Conservation (phyloP, 2,329 filamentous ascomycete genomes). For the Ophiostoma sp. region DNA sequence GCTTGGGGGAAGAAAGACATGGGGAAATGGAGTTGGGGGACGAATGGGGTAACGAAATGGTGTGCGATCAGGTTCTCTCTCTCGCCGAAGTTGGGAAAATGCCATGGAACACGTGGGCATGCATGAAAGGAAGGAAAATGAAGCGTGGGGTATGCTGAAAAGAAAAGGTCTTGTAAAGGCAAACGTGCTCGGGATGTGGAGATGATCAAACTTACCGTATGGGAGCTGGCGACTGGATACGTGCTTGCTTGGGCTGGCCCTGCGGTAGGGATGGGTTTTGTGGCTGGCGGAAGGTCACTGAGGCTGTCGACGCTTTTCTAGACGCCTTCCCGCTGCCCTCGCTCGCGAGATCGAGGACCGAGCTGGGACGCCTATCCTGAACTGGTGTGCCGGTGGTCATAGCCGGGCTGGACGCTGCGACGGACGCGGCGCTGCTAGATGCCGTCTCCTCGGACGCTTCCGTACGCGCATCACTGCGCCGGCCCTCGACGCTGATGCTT, state of each 20-base stretch:
- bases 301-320: conserved; percentile 50
- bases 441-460: conserved; percentile 18
- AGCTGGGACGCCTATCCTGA: conserved; percentile 5
- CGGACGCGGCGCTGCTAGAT: conserved; percentile 21
- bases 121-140: background rate
- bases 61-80: background rate
- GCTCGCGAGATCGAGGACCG: conserved; percentile 38
- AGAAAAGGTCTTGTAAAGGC: background rate
- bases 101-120: conserved; percentile 1
- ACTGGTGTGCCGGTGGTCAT: background rate
- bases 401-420: background rate
- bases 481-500: conserved; percentile 6
- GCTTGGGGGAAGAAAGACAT: conserved; percentile 2
- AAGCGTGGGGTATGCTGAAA: background rate
- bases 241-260: conserved; percentile 47
- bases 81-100: background rate
- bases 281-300: conserved; percentile 49
- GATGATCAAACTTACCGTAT: conserved; percentile 45
- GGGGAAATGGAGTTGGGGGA: conserved; percentile 1
- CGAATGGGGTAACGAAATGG: background rate
- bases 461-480: conserved; percentile 15
- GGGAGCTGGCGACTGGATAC: conserved; percentile 50
- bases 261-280: conserved; percentile 50
- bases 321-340: conserved; percentile 41
- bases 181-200: background rate